phyloP scores from a whole-genome alignment of 192 early-diverging fungal species.

The Bifiguratus adelaidae region DNA sequence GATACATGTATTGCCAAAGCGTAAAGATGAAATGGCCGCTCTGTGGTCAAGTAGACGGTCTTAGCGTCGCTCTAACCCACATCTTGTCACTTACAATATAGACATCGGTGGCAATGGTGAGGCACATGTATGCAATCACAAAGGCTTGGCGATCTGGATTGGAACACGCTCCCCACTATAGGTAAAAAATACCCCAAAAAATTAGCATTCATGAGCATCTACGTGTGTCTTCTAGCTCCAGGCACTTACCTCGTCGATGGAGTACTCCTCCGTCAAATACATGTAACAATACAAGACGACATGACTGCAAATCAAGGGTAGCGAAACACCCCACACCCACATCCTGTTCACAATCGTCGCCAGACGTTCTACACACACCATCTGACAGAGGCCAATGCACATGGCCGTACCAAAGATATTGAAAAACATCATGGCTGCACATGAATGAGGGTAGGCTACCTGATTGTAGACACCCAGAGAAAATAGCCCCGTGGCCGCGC shows the following conservation, averaged over 20 bases:
- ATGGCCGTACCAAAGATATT: constrained; percentile 4
- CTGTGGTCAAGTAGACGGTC: neutral
- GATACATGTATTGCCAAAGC: constrained; percentile 1
- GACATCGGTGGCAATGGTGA: constrained; percentile 3
- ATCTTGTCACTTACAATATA: neutral
- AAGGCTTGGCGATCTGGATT: constrained; percentile 2
- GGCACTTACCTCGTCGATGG: constrained; percentile 2
- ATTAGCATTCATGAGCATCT: too few species aligned
- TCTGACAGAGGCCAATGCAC: constrained; percentile 3
- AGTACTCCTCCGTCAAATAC: constrained; percentile 4
- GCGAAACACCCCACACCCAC: constrained; percentile 4
- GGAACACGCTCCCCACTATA: constrained; percentile 2
- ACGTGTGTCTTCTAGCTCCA: too few species aligned
- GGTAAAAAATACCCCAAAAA: too few species aligned
- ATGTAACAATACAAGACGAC: constrained; percentile 3
- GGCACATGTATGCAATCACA: constrained; percentile 4
- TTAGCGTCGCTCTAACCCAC: neutral
- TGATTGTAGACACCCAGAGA: constrained; percentile 1
- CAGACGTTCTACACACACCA: constrained; percentile 4
- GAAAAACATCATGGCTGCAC: constrained; percentile 6
- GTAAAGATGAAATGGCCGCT: constrained; percentile 4
- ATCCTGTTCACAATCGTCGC: constrained; percentile 1
- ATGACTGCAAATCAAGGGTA: constrained; percentile 3
- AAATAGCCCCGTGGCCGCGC: constrained; percentile 2
- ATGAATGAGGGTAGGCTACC: constrained; percentile 4